Conservation (phyloP, 148 eudicot species). For the Camellia lanceoleosa region DNA sequence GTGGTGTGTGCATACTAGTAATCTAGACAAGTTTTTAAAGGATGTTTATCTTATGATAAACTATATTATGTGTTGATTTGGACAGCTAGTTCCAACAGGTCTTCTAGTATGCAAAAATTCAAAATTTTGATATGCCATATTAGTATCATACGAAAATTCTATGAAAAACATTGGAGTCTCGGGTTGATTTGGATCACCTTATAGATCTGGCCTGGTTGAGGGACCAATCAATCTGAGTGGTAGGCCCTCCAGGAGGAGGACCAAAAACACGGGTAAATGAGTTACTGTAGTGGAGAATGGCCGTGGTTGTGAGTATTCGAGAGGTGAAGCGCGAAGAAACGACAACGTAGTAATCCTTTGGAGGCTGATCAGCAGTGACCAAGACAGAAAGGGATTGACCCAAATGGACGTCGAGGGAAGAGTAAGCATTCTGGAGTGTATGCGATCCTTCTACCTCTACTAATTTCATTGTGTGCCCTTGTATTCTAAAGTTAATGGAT, state of each 20-base stretch:
- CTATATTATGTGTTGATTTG: too few species aligned
- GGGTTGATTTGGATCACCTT: constrained; percentile 36
- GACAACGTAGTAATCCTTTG: constrained; percentile 76
- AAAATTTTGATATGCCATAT: too few species aligned
- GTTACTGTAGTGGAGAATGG: constrained; percentile 80
- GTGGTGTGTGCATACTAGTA: too few species aligned
- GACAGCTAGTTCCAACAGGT: too few species aligned
- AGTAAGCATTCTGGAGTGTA: constrained; percentile 62
- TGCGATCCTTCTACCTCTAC: constrained; percentile 95
- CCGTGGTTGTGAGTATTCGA: constrained; percentile 61
- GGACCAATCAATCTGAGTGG: constrained; percentile 62
- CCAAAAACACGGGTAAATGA: constrained; percentile 68
- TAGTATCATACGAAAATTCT: too few species aligned
- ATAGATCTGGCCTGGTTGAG: constrained; percentile 73
- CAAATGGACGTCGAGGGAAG: constrained; percentile 80
- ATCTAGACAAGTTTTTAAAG: too few species aligned
- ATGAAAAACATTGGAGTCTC: too few species aligned
- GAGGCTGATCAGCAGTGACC: constrained; percentile 75
- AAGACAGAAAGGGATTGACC: constrained; percentile 90
- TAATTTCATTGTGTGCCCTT: constrained; percentile 80
- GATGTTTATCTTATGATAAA: too few species aligned
- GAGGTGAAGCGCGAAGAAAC: constrained; percentile 77
- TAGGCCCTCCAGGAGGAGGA: constrained; percentile 70
- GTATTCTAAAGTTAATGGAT: constrained; percentile 85
- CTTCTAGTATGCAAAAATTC: too few species aligned